Evolutionary conservation across 2,329 filamentous ascomycete species (phyloP).

Genomic region (Lachnellula cervina): DNA sequence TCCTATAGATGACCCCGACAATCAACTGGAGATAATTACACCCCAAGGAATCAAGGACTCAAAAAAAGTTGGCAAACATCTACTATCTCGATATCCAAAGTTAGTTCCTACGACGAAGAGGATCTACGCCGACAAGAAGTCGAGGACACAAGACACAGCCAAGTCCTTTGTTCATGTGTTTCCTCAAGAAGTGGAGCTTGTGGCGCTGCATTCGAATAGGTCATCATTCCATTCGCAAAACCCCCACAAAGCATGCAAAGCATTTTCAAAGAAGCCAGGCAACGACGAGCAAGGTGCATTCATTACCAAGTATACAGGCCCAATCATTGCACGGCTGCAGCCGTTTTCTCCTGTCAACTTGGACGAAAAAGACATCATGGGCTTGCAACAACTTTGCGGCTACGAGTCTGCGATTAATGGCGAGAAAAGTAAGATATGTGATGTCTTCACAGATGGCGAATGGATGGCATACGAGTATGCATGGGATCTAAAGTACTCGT

Average conservation of each 20-base stretch:
- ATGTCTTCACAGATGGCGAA: conserved; percentile 55
- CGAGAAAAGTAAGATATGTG: conserved; percentile 55
- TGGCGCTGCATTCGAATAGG: conserved; percentile 45
- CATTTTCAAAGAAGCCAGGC: conserved; percentile 37
- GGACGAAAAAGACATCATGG: conserved; percentile 56
- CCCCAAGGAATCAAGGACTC: conserved; percentile 27
- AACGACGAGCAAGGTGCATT: conserved; percentile 32
- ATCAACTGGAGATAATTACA: conserved; percentile 28
- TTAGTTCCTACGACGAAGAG: conserved; percentile 27
- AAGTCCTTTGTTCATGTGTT: conserved; percentile 25
- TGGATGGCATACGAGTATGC: conserved; percentile 65
- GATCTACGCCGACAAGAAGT: conserved; percentile 29
- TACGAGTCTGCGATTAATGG: conserved; percentile 62
- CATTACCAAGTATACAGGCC: conserved; percentile 51
- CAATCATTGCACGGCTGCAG: conserved; percentile 55
- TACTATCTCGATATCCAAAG: conserved; percentile 25
- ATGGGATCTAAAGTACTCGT: conserved; percentile 59
- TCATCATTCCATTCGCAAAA: conserved; percentile 37
- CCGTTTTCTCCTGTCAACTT: conserved; percentile 55
- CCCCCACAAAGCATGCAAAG: conserved; percentile 54
- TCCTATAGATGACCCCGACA: conserved; percentile 28
- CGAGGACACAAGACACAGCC: conserved; percentile 29
- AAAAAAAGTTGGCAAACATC: conserved; percentile 26
- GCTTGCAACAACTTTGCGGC: conserved; percentile 61
- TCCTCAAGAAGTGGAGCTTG: conserved; percentile 25